Conservation (phyloP, 2,329 filamentous ascomycete species). For the Corynespora cassiicola region DNA sequence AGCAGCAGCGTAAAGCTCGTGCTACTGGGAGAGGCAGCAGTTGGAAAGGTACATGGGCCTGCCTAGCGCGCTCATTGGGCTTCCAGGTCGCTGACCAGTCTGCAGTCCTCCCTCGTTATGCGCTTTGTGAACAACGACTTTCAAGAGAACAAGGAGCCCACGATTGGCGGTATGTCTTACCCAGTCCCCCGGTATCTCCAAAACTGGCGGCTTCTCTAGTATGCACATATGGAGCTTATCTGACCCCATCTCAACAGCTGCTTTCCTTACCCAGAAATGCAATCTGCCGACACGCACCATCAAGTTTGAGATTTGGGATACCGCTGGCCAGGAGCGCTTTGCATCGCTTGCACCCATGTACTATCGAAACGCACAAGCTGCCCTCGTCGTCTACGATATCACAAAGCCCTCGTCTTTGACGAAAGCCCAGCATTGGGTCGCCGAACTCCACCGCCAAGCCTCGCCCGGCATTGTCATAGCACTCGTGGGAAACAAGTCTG, state of each 20-base stretch:
- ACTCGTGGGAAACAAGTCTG: constrained; percentile 94
- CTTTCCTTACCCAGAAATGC: constrained; percentile 98
- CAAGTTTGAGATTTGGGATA: constrained; percentile 86
- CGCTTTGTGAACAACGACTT: constrained; percentile 99
- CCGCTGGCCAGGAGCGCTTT: constrained; percentile 96
- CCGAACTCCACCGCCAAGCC: constrained; percentile 94
- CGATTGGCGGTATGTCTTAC: constrained; percentile 81
- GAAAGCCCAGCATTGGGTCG: constrained; percentile 99
- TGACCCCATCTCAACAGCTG: constrained; percentile 64
- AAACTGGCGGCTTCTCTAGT: not conserved
- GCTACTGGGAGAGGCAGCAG: constrained; percentile 93
- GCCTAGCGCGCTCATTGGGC: not conserved
- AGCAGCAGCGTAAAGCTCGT: constrained; percentile 99
- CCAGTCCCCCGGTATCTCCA: constrained; percentile 2
- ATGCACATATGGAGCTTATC: constrained; percentile 1
- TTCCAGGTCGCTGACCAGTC: constrained; percentile 3
- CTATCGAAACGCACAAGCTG: constrained; percentile 97
- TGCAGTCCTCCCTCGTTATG: constrained; percentile 90
- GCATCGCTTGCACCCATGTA: constrained; percentile 98
- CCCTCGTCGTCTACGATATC: constrained; percentile 97
- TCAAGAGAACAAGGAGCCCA: constrained; percentile 99
- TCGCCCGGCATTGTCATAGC: constrained; percentile 97
- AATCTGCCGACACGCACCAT: constrained; percentile 86
- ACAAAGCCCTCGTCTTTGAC: constrained; percentile 94
- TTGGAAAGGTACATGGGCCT: constrained; percentile 82